These are phyloP conservation scores for Herpomyces periplanetae DNA, from an alignment of 2,329 filamentous ascomycete species.

Conservation along the genomic window DNA sequence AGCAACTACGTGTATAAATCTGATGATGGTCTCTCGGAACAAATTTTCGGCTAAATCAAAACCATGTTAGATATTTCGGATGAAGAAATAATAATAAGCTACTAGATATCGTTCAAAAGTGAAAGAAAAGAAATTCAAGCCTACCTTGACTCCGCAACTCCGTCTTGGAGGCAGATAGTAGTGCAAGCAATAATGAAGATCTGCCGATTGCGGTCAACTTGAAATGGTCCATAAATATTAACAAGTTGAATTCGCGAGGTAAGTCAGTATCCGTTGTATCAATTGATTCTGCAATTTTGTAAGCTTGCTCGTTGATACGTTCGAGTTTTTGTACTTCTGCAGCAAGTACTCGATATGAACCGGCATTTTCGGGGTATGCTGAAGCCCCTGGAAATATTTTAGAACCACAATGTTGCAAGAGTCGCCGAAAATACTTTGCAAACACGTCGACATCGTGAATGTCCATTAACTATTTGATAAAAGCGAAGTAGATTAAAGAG, in stretches of 20 bases:
- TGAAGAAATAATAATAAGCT: no score
- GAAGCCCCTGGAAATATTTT: conserved; percentile 55
- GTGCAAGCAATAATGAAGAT: conserved; percentile 50
- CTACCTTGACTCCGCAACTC: conserved; percentile 67
- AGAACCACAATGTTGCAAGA: conserved; percentile 58
- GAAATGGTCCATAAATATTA: conserved; percentile 81
- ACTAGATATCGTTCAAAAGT: no score
- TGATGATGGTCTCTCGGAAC: no score
- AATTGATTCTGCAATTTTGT: conserved; percentile 69
- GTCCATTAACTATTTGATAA: conserved; percentile 54
- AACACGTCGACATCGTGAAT: conserved; percentile 98
- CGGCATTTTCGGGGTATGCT: conserved; percentile 29
- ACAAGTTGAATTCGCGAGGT: conserved; percentile 84
- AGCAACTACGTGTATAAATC: no score
- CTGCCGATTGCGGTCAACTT: conserved; percentile 60
- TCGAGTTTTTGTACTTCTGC: conserved; percentile 56
- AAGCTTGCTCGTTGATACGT: conserved; percentile 37
- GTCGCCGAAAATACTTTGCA: conserved; percentile 66
- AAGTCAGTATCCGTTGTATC: conserved; percentile 66
- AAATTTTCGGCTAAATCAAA: no score
- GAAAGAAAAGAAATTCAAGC: no score
- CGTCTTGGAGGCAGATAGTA: conserved; percentile 36
- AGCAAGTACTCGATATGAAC: conserved; percentile 44
- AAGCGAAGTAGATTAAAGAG: background rate
- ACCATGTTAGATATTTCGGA: no score